These are phyloP conservation scores for Phytophthora niederhauseri DNA, from an alignment of 352 stramenopile species.

Conservation along the genomic window DNA sequence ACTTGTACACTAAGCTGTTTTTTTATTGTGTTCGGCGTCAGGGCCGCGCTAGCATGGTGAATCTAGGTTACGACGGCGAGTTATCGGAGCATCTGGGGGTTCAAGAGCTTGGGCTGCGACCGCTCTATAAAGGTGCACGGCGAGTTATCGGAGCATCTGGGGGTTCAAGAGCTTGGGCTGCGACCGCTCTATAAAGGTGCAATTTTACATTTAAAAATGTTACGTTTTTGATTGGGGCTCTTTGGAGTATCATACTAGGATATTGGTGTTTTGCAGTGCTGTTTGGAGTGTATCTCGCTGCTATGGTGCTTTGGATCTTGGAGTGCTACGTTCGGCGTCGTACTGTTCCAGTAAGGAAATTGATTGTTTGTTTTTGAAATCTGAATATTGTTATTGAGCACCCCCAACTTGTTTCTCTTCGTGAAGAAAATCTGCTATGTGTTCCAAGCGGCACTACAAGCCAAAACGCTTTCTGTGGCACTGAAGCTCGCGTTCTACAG, in stretches of 20 bases:
- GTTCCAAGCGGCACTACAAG: slow-evolving; percentile 55
- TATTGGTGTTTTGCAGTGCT: slow-evolving; percentile 31
- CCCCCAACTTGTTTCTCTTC: not conserved
- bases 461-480: slow-evolving; percentile 56
- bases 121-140: slow-evolving; percentile 75
- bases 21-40: slow-evolving; percentile 10
- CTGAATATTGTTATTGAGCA: not conserved
- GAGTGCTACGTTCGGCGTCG: slow-evolving; percentile 49
- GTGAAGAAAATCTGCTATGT: slow-evolving; percentile 56
- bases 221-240: not conserved
- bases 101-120: slow-evolving; percentile 58
- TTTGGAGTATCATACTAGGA: slow-evolving; percentile 1
- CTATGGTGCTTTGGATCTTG: slow-evolving; percentile 52
- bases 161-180: slow-evolving; percentile 61
- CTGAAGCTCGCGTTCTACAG: slow-evolving; percentile 63
- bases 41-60: slow-evolving; percentile 57
- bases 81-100: slow-evolving; percentile 70
- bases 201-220: not conserved
- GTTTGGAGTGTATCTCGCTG: slow-evolving; percentile 47
- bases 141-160: slow-evolving; percentile 62
- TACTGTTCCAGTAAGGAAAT: slow-evolving; percentile 43
- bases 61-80: slow-evolving; percentile 52
- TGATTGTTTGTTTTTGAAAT: not conserved
- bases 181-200: slow-evolving; percentile 64
- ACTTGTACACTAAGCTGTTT: not conserved